Base-by-base conservation (phyloP, 2,329 filamentous ascomycete species). In the Parastagonospora avenae region DNA sequence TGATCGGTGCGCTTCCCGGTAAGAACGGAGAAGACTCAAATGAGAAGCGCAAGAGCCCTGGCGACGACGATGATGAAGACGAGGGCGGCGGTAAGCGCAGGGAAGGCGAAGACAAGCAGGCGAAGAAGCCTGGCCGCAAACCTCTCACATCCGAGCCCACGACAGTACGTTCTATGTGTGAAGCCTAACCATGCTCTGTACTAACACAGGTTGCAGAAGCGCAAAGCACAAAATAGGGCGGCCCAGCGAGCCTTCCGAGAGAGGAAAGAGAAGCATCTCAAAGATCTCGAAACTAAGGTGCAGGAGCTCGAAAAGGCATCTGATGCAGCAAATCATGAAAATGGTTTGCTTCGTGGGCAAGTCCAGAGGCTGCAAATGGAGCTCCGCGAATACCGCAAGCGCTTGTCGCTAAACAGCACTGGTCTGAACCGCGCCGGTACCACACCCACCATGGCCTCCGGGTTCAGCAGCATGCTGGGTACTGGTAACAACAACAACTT, bases 71-170 rank as follows among this genome's bases (percentile, higher is more conserved):
- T 2, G 77, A 79, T 14, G 72, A 89, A 10, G 78, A 86, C 1
- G 88, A 89, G 5, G 89, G 73, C 38, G 85, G 85, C 60, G 85
- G 85, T 51, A 94, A 92, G 79, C 85, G 91, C 59, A 85, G 90
- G 53, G 92, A 96, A 75, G 85, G 88, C 51, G 87, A 91, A 48
- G 91, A 92, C 38, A 96, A 94, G 76, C 82, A 87, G 37, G 85
- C 91, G 19, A 97, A 97, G 85, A 99, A 97, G 78, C 93, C 94
- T 4, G 94, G 94, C 43, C 86, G 94, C 57, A 99, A 99, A 80
- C 94, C 93, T 15, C 81, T 97, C 66, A 97, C 91, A 41, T 95
- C 91, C 16, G 94, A 97, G 75, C 94, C 94, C 19, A 97, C 90
- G 63, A 94, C 92, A 62, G 93, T 97, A 86, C 80, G 92, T 85